A percentile compares a stretch with the other conserved stretches of the same genome.
Evolutionary conservation across 1,139 yeast species (phyloP).

Genomic region (Torulaspora globosa): DNA sequence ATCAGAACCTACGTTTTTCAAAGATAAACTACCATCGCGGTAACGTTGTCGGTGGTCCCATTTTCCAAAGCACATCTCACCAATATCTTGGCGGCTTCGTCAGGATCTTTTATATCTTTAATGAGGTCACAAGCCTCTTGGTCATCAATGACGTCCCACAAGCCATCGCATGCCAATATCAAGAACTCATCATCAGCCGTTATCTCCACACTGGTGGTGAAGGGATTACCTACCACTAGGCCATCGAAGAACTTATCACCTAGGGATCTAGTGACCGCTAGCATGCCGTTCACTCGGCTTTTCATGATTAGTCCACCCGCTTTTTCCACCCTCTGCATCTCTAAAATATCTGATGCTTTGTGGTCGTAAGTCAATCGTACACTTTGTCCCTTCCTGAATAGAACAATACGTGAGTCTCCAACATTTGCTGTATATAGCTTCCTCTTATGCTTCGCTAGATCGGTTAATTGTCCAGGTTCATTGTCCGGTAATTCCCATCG

Average conservation of each 20-base stretch:
- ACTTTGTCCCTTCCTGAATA: slow-evolving; percentile 70
- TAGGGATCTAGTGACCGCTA: slow-evolving; percentile 89
- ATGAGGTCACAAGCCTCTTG: slow-evolving; percentile 74
- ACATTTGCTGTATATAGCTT: slow-evolving; percentile 92
- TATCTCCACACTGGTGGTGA: slow-evolving; percentile 83
- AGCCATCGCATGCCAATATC: slow-evolving; percentile 89
- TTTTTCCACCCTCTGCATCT: slow-evolving; percentile 67
- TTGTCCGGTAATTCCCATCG: slow-evolving; percentile 69
- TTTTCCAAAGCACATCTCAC: slow-evolving; percentile 75
- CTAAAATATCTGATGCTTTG: slow-evolving; percentile 80
- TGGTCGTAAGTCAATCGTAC: slow-evolving; percentile 87
- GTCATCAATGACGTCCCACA: slow-evolving; percentile 90
- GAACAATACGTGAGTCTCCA: slow-evolving; percentile 85
- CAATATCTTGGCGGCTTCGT: slow-evolving; percentile 61
- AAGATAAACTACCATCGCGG: slow-evolving; percentile 73
- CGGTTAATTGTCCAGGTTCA: slow-evolving; percentile 20
- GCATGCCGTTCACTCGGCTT: slow-evolving; percentile 89
- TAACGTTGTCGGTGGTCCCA: slow-evolving; percentile 85
- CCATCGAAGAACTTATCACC: slow-evolving; percentile 95
- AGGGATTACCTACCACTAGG: slow-evolving; percentile 85
- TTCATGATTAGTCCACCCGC: slow-evolving; percentile 87
- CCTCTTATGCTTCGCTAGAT: slow-evolving; percentile 48
- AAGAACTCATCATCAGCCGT: slow-evolving; percentile 60
- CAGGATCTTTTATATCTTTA: slow-evolving; percentile 52
- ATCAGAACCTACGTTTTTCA: slow-evolving; percentile 7